phyloP scores from a whole-genome alignment of 257 asterid genomes.

The Osmanthus fragrans region DNA sequence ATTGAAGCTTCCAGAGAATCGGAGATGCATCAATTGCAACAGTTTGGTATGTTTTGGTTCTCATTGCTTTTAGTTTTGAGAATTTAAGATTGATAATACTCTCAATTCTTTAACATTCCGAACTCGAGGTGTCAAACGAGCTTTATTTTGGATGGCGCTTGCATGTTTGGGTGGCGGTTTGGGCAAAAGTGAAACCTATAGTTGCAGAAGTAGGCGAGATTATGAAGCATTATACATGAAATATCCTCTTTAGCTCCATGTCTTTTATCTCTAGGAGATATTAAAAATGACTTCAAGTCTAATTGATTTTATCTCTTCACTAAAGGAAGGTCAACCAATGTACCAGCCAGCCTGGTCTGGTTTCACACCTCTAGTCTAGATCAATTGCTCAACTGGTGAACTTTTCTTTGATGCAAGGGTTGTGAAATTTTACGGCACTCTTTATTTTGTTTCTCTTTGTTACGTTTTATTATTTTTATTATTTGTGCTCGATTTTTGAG shows the following conservation, averaged over 20 bases:
- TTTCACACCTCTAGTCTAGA: background rate
- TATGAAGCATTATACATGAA: background rate
- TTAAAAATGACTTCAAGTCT: too few species aligned
- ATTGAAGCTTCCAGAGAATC: slow-evolving; percentile 69
- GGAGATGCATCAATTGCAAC: slow-evolving; percentile 88
- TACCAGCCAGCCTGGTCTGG: background rate
- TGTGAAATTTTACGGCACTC: background rate
- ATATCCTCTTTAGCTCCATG: background rate
- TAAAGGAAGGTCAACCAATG: background rate
- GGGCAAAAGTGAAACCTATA: background rate
- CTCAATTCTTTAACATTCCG: background rate
- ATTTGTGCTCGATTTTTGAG: background rate
- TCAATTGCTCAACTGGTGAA: background rate
- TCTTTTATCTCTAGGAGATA: background rate
- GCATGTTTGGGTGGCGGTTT: background rate
- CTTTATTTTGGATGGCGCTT: too few species aligned
- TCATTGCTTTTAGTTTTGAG: slow-evolving; percentile 4
- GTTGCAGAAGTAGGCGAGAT: background rate
- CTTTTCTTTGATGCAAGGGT: background rate
- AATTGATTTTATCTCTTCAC: background rate
- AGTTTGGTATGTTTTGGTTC: slow-evolving; percentile 47
- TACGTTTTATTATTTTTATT: too few species aligned
- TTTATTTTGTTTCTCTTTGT: background rate
- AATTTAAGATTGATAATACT: background rate
- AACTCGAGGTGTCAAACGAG: background rate